These are phyloP conservation scores for Paraphysoderma sedebokerense DNA, from an alignment of 371 early-diverging fungal species.

Conservation along the genomic window DNA sequence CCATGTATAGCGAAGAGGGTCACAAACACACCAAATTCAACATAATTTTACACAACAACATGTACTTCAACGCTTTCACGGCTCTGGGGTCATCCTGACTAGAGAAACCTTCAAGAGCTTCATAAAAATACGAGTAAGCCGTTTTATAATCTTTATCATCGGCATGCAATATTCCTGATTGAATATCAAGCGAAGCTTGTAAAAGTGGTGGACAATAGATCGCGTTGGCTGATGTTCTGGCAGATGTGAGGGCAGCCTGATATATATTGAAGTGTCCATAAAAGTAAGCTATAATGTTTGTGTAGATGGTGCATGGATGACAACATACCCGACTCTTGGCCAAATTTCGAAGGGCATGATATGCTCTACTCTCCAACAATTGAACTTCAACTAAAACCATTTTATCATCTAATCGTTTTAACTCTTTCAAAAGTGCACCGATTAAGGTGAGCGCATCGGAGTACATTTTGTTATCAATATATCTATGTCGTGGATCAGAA, in stretches of 20 bases:
- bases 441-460: conserved; percentile 78
- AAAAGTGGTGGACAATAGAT: conserved; percentile 97
- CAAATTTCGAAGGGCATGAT: conserved; percentile 80
- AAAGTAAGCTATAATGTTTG: neutral
- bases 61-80: conserved; percentile 80
- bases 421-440: conserved; percentile 67
- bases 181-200: conserved; percentile 93
- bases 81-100: conserved; percentile 74
- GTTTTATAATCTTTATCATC: conserved; percentile 98
- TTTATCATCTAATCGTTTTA: conserved; percentile 97
- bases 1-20: neutral
- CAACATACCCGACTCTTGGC: conserved; percentile 69
- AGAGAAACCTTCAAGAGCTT: conserved; percentile 86
- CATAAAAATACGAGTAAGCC: conserved; percentile 95
- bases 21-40: conserved; percentile 43
- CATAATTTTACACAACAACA: conserved; percentile 97
- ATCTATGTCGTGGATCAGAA: conserved; percentile 13
- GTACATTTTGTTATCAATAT: conserved; percentile 86
- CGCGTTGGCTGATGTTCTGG: conserved; percentile 90
- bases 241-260: conserved; percentile 88
- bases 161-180: conserved; percentile 91
- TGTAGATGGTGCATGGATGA: neutral
- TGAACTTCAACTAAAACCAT: conserved; percentile 93
- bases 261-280: neutral
- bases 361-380: conserved; percentile 84